Conservation (phyloP, 768 basidiomycete species). For the Kwoniella europaea region DNA sequence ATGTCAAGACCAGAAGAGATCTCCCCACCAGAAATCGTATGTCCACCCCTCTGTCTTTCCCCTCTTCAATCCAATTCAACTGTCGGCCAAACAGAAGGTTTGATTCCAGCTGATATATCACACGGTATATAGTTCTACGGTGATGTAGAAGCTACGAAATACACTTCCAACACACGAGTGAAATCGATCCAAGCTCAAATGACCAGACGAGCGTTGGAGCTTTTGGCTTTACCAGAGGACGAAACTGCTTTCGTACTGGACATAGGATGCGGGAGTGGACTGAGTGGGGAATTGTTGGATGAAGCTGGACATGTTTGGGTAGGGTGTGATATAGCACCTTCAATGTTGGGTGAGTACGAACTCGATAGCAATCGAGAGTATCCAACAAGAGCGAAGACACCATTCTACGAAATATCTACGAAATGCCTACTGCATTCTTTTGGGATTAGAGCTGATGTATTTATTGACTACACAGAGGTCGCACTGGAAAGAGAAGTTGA, state of each 20-base stretch:
- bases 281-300: constrained; percentile 94
- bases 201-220: constrained; percentile 93
- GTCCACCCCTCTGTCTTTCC: constrained; percentile 40
- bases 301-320: constrained; percentile 93
- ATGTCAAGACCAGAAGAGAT: constrained; percentile 89
- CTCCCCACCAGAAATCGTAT: constrained; percentile 88
- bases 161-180: constrained; percentile 92
- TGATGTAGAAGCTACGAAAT: constrained; percentile 92
- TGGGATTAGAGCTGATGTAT: background rate
- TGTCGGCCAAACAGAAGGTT: background rate
- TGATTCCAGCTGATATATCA: background rate
- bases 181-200: constrained; percentile 96
- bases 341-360: constrained; percentile 80
- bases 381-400: too few species aligned
- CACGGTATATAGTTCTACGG: constrained; percentile 75
- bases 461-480: constrained; percentile 68
- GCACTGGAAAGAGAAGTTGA: constrained; percentile 93
- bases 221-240: constrained; percentile 78
- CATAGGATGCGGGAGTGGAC: constrained; percentile 95
- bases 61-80: too few species aligned
- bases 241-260: constrained; percentile 86
- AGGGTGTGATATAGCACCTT: constrained; percentile 91
- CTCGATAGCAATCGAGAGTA: background rate
- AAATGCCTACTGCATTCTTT: too few species aligned
- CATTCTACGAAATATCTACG: too few species aligned